phyloP scores from a whole-genome alignment of 2,329 filamentous ascomycete genomes.

The Cytospora schulzeri region DNA sequence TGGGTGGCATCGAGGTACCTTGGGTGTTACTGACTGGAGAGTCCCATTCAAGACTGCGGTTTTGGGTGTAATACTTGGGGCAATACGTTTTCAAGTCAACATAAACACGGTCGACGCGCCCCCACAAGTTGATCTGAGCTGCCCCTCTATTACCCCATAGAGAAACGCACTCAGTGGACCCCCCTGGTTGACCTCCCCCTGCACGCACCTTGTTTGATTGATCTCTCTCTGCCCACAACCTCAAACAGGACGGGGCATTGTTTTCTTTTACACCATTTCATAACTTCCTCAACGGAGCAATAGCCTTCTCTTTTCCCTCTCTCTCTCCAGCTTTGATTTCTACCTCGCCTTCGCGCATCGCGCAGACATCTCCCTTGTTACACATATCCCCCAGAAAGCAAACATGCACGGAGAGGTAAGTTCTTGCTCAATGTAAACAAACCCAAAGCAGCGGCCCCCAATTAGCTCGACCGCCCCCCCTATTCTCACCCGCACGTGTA shows the following conservation, averaged over 20 bases:
- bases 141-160: slow-evolving; percentile 9
- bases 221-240: slow-evolving; percentile 15
- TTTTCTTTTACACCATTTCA: not conserved
- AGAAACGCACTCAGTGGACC: slow-evolving; percentile 7
- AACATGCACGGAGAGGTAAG: slow-evolving; percentile 30
- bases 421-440: slow-evolving; percentile 19
- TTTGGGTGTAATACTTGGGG: not conserved
- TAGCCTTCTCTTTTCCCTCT: not conserved
- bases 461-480: slow-evolving; percentile 7
- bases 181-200: slow-evolving; percentile 3
- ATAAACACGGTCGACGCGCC: slow-evolving; percentile 15
- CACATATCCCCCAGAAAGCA: slow-evolving; percentile 8
- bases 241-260: slow-evolving; percentile 6
- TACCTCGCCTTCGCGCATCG: slow-evolving; percentile 16
- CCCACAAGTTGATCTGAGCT: slow-evolving; percentile 4
- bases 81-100: not conserved
- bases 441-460: slow-evolving; percentile 1
- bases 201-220: slow-evolving; percentile 4
- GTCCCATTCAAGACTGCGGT: not conserved
- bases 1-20: not conserved
- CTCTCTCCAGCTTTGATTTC: slow-evolving; percentile 5
- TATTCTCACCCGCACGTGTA: slow-evolving; percentile 18
- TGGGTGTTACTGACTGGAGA: not conserved
- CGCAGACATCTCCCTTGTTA: slow-evolving; percentile 15
- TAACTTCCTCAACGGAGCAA: slow-evolving; percentile 3